Evolutionary conservation across 2,329 filamentous ascomycete species (phyloP).

Genomic region (Rhynchosporium graminicola): DNA sequence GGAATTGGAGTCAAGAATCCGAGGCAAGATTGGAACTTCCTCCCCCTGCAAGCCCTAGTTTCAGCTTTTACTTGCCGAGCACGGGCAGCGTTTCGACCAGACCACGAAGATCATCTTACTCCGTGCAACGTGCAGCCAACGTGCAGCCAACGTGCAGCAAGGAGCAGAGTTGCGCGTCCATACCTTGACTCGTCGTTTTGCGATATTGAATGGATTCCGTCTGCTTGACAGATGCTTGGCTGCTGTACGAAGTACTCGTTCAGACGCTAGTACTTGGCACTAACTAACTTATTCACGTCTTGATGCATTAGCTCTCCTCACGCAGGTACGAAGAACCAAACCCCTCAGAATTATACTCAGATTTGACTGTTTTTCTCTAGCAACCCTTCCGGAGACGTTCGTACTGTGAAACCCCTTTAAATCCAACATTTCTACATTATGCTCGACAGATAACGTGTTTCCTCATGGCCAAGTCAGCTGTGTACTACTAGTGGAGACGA

Average conservation of each 20-base stretch:
- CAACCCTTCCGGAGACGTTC: not conserved
- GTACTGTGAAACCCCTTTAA: not conserved
- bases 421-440: not conserved
- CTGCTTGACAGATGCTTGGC: constrained; percentile 14
- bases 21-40: constrained; percentile 17
- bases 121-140: not conserved
- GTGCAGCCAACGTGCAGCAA: not conserved
- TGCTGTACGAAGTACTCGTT: constrained; percentile 2
- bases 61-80: constrained; percentile 16
- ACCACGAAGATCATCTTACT: constrained; percentile 8
- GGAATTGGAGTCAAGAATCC: constrained; percentile 13
- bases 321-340: too few species aligned
- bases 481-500: not conserved
- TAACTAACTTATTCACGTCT: constrained; percentile 4
- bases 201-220: not conserved
- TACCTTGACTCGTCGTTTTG: not conserved
- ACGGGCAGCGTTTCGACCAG: constrained; percentile 21
- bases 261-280: not conserved
- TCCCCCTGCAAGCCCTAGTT: constrained; percentile 17
- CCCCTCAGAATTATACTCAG: not conserved
- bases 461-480: constrained; percentile 1
- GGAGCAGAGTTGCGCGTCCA: not conserved
- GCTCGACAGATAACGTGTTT: not conserved
- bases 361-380: not conserved
- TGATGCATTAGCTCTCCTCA: not conserved